Base-by-base conservation (phyloP, 306 rosid genomes). In the Castanopsis chinensis region DNA sequence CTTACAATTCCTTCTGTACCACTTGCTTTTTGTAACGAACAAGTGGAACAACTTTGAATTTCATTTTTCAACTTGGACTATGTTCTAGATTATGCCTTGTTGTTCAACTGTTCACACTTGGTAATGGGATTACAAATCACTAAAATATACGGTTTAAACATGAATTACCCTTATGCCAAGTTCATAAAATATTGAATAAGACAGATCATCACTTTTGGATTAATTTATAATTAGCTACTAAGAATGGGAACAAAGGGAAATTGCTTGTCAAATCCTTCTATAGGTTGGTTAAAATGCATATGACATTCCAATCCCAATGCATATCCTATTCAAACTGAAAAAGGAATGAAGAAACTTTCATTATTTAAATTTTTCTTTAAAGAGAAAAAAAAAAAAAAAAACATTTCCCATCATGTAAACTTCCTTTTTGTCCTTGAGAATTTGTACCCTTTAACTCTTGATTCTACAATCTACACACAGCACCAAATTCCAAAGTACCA, bases 31-130 rank as follows among this genome's bases (percentile, higher is more conserved):
- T 59, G 65, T n/a, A 10, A 13, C 17, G 41, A 28, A 27, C 69
- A 12, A 27, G 69, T 28, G 69, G 69, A 27, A 63, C n/a, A 27
- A 13, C 12, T 27, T 20, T 67, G 1, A 32, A 32, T 67, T 65
- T 7, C 17, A 12, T 18, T 21, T 33, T 32, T 33, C 71, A 13
- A 17, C 19, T 33, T 33, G 19, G 45, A 18, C 71, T 19, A 8
- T 67, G 27, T 19, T 19, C 3, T 32, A 33, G 25, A 67, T 33
- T 19, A 32, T 33, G 3, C 49, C 49, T 67, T 67, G 51, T 59
- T 23, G 18, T 33, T 75, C 76, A 45, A 81, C 14, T 58, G 76
- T 59, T 33, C 30, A 59, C 64, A 81, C 45, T 69, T 75, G 79
- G 64, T 28, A 41, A 81, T 69, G 28, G 18, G 55, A 58, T 27